Evolutionary conservation across 768 basidiomycete genomes (phyloP).

Genomic region (Mycena capillaripes): DNA sequence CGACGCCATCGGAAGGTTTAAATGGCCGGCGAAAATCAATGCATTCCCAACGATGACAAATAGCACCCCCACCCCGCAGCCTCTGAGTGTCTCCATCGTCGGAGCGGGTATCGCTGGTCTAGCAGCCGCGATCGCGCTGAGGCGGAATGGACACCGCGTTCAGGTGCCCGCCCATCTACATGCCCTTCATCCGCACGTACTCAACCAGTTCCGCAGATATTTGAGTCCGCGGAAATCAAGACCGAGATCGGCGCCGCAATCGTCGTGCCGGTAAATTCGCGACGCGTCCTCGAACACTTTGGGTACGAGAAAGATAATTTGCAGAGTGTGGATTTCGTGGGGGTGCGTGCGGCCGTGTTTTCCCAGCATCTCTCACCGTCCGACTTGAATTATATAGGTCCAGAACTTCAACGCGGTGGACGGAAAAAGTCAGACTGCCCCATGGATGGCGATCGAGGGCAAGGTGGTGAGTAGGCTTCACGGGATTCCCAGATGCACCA

Average conservation of each 20-base stretch:
- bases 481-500: background rate
- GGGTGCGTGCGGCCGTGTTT: background rate
- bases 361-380: background rate
- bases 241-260: constrained; percentile 16
- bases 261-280: background rate
- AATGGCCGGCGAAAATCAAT: too few relatives aligned
- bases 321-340: background rate
- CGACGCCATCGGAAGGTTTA: too few relatives aligned
- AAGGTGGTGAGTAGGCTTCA: background rate
- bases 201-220: background rate
- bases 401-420: background rate
- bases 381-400: background rate
- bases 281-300: background rate
- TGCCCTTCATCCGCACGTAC: too few relatives aligned
- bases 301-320: constrained; percentile 11
- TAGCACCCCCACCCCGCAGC: too few relatives aligned
- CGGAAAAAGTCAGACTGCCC: background rate
- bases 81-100: too few relatives aligned
- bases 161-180: too few relatives aligned
- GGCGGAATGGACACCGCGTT: too few relatives aligned
- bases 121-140: too few relatives aligned
- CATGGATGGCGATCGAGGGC: background rate
- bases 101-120: too few relatives aligned
- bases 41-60: too few relatives aligned
- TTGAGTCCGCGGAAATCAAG: too few relatives aligned